Conservation (phyloP, 352 stramenopile genomes). For the Blastocystis hominis region DNA sequence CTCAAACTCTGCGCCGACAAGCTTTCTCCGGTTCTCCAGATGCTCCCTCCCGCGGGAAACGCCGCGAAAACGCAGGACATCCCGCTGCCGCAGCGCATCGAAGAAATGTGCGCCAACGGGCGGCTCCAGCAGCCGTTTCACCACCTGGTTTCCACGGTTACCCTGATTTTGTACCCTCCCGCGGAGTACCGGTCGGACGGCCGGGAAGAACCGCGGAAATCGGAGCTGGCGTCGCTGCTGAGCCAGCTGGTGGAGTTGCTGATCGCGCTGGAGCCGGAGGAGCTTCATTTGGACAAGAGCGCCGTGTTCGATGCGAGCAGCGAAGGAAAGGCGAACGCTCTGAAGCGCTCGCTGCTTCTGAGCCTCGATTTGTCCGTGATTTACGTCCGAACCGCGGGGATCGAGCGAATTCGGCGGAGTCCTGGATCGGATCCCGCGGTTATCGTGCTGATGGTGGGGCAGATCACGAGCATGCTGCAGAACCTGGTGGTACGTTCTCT, state of each 20-base stretch:
- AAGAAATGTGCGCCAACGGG: background rate
- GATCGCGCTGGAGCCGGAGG: background rate
- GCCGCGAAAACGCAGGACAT: background rate
- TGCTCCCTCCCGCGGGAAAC: background rate
- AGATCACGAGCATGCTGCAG: background rate
- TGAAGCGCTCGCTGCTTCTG: background rate
- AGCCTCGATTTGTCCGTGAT: constrained; percentile 2
- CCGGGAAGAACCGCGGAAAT: background rate
- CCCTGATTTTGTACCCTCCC: background rate
- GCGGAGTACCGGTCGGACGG: background rate
- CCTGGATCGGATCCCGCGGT: background rate
- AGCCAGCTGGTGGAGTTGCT: constrained; percentile 8
- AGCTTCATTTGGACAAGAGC: constrained; percentile 22
- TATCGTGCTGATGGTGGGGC: background rate
- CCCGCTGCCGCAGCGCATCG: background rate
- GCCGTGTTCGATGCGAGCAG: background rate
- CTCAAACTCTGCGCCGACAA: background rate
- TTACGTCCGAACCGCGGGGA: background rate
- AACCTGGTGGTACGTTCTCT: background rate
- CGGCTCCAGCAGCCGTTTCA: background rate
- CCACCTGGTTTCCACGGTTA: background rate
- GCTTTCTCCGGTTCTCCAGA: background rate
- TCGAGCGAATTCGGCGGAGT: background rate
- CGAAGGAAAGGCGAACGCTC: background rate
- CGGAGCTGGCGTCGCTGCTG: background rate